Conservation (phyloP, 331 rosid species). For the Telfairia occidentalis region DNA sequence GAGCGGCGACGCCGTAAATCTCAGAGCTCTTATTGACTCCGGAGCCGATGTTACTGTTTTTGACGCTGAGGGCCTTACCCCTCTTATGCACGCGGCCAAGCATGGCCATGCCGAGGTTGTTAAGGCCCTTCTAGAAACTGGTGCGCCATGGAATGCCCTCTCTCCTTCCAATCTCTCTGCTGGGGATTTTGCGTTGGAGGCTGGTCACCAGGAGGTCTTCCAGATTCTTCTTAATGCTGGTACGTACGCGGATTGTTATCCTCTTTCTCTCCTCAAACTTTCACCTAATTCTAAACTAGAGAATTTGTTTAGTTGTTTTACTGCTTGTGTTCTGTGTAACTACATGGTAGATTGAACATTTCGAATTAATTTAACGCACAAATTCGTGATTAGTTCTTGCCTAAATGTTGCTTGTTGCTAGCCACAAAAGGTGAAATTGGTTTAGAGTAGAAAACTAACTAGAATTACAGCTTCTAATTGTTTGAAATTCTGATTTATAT, state of each 20-base stretch:
- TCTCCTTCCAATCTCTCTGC: slow-evolving; percentile 69
- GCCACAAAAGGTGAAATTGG: not conserved
- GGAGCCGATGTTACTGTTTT: slow-evolving; percentile 55
- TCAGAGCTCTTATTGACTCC: slow-evolving; percentile 34
- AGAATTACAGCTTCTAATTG: too few relatives aligned
- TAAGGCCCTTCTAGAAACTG: slow-evolving; percentile 53
- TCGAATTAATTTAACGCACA: not conserved
- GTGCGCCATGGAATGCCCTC: slow-evolving; percentile 87
- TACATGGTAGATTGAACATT: not conserved
- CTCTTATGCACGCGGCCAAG: slow-evolving; percentile 87
- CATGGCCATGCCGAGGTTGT: slow-evolving; percentile 50
- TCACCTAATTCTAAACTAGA: not conserved
- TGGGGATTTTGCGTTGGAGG: slow-evolving; percentile 66
- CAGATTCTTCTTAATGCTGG: slow-evolving; percentile 68
- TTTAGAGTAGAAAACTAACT: too few relatives aligned
- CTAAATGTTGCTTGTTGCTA: not conserved
- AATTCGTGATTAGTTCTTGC: not conserved
- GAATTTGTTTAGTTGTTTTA: not conserved
- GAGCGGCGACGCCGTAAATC: slow-evolving; percentile 39
- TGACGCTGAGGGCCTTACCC: slow-evolving; percentile 59
- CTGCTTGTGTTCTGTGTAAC: not conserved
- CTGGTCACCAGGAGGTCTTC: slow-evolving; percentile 50
- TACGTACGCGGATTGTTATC: slow-evolving; percentile 7
- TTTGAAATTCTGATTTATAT: not conserved
- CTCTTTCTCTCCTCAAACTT: not conserved